Evolutionary conservation across 305 asterid genomes (phyloP), one percentile per base, ranked within the genome.

Genomic region (Plantago lanceolata): DNA sequence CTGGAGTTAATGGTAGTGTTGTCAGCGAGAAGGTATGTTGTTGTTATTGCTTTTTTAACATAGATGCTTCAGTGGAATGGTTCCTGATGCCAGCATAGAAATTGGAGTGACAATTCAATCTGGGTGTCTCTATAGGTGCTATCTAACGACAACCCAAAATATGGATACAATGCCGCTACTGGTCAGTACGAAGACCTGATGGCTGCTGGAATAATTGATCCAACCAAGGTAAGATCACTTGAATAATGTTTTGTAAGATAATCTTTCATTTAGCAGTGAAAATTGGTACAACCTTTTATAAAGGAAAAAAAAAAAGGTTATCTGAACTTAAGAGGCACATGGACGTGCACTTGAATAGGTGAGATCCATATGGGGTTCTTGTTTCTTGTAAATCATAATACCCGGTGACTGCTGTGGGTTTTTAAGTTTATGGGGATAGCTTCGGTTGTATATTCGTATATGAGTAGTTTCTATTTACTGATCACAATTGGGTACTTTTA

Each of bases 1-100:
- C 95, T 17, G 92, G 95, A 26, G 87, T 82, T 13, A 84, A 84
- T 56, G 95, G 95, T 37, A 80, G 86, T 73, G 82, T 82, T 49
- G 91, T 86, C 37, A 82, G 76, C 67, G 91, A 86, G 74, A 86
- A 86, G 85, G 94, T 86, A 50, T 4, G 12, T 50, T 2, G 17
- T 8, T 15, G 8, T 18, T 20, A 1, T 20, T 61, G 20, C 14
- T 47, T 61, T n/a, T 26, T 17, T 44, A n/a, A 21, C 21, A 44
- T 9, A 6, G 4, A 18, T 63, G 37, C 11, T 44, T 19, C 14
- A 20, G 2, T 17, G 24, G 8, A 61, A 21, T 1, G 19, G 43
- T 0, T 45, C 14, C 29, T 63, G 5, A 40, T 49, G 24, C 7
- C 8, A 8, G 11, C 24, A 47, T 21, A 21, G 5, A 53, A 45